Percentiles rank a stretch among this genome's conserved stretches.
These are phyloP conservation scores for Helicostylum pulchrum DNA, from an alignment of 192 early-diverging fungal species.

Conservation along the genomic window DNA sequence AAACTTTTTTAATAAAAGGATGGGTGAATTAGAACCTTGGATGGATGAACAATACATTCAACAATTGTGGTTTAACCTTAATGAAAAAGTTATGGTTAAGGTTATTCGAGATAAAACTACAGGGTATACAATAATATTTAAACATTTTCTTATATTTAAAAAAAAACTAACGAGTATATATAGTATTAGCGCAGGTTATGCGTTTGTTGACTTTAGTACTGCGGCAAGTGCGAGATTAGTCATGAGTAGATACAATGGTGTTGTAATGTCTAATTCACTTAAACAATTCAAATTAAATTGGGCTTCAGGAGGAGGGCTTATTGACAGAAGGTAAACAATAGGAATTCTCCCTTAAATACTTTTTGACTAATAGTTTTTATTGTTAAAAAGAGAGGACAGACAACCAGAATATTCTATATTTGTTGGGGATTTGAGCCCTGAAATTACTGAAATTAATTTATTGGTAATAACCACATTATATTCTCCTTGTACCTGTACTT, in stretches of 20 bases:
- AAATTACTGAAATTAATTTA: slow-evolving; percentile 83
- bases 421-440: slow-evolving; percentile 91
- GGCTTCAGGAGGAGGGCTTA: slow-evolving; percentile 79
- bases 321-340: slow-evolving; percentile 46
- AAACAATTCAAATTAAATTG: slow-evolving; percentile 91
- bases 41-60: slow-evolving; percentile 95
- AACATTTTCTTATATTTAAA: not conserved
- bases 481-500: no score
- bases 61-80: slow-evolving; percentile 78
- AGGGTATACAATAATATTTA: slow-evolving; percentile 45
- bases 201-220: slow-evolving; percentile 84
- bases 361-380: not conserved
- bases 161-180: not conserved
- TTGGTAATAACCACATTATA: no score
- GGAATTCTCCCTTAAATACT: not conserved
- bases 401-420: slow-evolving; percentile 91
- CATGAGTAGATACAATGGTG: slow-evolving; percentile 72
- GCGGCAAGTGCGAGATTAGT: slow-evolving; percentile 65
- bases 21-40: slow-evolving; percentile 97
- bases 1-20: slow-evolving; percentile 43
- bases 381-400: slow-evolving; percentile 48
- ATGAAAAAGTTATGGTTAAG: slow-evolving; percentile 88
- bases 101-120: slow-evolving; percentile 92
- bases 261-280: slow-evolving; percentile 75
- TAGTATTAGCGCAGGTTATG: slow-evolving; percentile 78